Evolutionary conservation across 139 green algal genomes (phyloP), one percentile per base, ranked within the genome.

Genomic region (Nannochloris sp.): DNA sequence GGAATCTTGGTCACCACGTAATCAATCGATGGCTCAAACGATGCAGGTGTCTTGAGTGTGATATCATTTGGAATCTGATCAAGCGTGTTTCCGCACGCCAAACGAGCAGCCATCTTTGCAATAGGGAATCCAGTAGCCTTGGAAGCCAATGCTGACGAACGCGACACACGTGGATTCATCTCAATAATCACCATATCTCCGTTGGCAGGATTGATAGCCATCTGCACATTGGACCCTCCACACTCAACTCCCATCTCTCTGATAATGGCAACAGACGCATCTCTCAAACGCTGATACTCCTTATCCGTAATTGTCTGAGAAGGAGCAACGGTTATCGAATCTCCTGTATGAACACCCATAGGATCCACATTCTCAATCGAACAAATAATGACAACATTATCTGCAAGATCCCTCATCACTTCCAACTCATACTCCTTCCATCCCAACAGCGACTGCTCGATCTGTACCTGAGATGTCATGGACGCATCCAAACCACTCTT

Each of bases 351-450:
- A 62, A 99, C 93, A 50, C 94, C 94, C 94, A 99, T 99, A 68
- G 94, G 91, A 82, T 99, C 94, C 23, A 99, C 86, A 74, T 99
- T 99, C 82, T 99, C 94, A 68, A 99, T 99, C 66, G 89, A 96
- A 83, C 94, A 99, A 65, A 99, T 91, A 74, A 99, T 99, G 70
- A 97, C 87, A 12, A 93, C 85, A 81, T 99, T 99, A 86, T 99
- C 94, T 18, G 83, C 86, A 58, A 97, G 70, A 83, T 99, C 94
- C 44, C 93, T 87, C 94, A 99, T 98, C 29, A 99, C 81, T 82
- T 97, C 90, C 62, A 90, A 71, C 75, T 90, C 85, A 67, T 81
- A 92, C 79, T 98, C 93, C 84, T 98, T 98, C 93, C 93, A 98
- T 36, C 93, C 93, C 57, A 98, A 82, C 50, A 98, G 81, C 25